Conservation (phyloP, 768 basidiomycete genomes). For the Inosperma sp. region DNA sequence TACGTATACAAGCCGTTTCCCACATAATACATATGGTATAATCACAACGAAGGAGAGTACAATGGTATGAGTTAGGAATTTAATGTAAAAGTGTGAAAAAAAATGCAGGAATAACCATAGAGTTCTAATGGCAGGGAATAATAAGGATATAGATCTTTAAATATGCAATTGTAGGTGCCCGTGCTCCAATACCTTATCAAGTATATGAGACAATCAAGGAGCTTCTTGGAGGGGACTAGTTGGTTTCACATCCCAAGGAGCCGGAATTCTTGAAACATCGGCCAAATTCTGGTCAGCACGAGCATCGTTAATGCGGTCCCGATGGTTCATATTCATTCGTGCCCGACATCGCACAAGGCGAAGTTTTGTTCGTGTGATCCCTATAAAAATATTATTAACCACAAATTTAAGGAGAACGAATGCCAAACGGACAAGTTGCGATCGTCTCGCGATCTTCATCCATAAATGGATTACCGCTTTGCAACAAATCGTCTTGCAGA, state of each 20-base stretch:
- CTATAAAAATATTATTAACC: slow-evolving; percentile 31
- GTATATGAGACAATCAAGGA: too few species aligned
- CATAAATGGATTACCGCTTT: slow-evolving; percentile 78
- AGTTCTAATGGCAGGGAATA: not conserved
- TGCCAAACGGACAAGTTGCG: slow-evolving; percentile 56
- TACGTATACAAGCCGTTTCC: too few species aligned
- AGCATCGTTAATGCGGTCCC: slow-evolving; percentile 70
- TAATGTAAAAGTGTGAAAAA: too few species aligned
- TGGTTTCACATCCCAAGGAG: slow-evolving; percentile 63
- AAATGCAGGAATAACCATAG: not conserved
- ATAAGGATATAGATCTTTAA: too few species aligned
- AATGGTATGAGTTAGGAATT: not conserved
- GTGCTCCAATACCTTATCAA: too few species aligned
- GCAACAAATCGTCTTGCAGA: slow-evolving; percentile 81
- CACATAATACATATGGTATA: too few species aligned
- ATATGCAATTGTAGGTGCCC: too few species aligned
- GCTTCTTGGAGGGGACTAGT: too few species aligned
- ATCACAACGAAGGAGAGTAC: slow-evolving; percentile 1
- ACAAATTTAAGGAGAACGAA: not conserved
- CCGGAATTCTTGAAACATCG: slow-evolving; percentile 64
- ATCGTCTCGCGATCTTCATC: slow-evolving; percentile 80
- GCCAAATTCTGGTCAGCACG: slow-evolving; percentile 75
- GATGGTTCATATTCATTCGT: slow-evolving; percentile 72
- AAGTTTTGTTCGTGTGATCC: slow-evolving; percentile 83
- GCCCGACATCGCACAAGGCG: slow-evolving; percentile 74